Percentiles rank a stretch among this genome's conserved stretches.
These are phyloP conservation scores for Oehlia diaphana DNA, from an alignment of 192 early-diverging fungal species.

Conservation along the genomic window DNA sequence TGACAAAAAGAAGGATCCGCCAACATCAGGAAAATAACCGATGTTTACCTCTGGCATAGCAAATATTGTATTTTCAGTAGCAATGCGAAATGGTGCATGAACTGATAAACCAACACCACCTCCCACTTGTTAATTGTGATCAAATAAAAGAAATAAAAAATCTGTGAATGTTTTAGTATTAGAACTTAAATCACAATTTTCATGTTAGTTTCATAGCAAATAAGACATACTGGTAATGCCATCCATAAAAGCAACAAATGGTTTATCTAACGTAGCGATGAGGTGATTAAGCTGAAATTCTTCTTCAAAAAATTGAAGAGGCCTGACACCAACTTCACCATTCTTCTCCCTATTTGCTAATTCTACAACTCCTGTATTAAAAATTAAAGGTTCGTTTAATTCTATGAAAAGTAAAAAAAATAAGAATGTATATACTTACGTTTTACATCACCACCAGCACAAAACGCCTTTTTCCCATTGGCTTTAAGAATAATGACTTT, in stretches of 20 bases:
- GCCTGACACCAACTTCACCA: slow-evolving; percentile 37
- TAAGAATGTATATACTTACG: slow-evolving; percentile 30
- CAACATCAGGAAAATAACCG: slow-evolving; percentile 96
- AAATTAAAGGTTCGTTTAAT: background rate
- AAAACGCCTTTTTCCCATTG: slow-evolving; percentile 77
- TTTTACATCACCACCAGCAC: slow-evolving; percentile 86
- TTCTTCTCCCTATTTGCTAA: slow-evolving; percentile 51
- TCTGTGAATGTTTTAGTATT: slow-evolving; percentile 13
- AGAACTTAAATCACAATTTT: background rate
- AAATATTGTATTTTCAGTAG: slow-evolving; percentile 92
- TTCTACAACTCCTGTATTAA: background rate
- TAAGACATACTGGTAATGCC: slow-evolving; percentile 73
- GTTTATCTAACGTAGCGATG: slow-evolving; percentile 85
- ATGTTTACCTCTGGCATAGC: slow-evolving; percentile 98
- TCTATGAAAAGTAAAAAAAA: slow-evolving; percentile 9
- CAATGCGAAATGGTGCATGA: slow-evolving; percentile 94
- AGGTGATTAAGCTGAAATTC: slow-evolving; percentile 94
- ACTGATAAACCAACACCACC: slow-evolving; percentile 96
- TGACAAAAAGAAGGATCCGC: slow-evolving; percentile 92
- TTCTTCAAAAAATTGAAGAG: slow-evolving; percentile 82
- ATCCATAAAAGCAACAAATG: slow-evolving; percentile 85
- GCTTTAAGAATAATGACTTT: slow-evolving; percentile 87
- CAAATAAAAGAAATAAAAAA: background rate
- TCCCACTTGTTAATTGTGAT: slow-evolving; percentile 69
- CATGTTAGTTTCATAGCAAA: slow-evolving; percentile 5